Percentiles rank a stretch among this genome's conserved stretches.
Evolutionary conservation across 2,329 filamentous ascomycete genomes (phyloP).

Genomic region (Raffaelea albimanens): DNA sequence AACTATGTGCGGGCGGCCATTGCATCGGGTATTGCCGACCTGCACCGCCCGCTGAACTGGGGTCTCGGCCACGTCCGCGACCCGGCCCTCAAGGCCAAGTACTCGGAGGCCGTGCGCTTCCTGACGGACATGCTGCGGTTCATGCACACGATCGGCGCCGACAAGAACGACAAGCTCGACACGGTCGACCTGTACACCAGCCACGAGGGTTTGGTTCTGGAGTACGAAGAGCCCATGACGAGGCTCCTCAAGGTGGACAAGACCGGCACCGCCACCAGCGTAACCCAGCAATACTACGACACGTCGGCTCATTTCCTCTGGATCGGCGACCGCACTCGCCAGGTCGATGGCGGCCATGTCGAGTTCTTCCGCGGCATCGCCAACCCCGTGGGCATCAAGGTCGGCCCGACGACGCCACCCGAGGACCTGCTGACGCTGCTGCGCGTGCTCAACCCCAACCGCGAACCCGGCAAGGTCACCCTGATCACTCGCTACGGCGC

Average conservation of each 20-base stretch:
- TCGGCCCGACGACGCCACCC: constrained; percentile 74
- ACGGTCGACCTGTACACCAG: constrained; percentile 93
- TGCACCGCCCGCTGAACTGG: constrained; percentile 93
- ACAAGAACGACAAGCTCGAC: constrained; percentile 73
- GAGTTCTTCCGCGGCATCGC: constrained; percentile 96
- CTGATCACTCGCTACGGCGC: constrained; percentile 94
- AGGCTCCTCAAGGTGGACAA: constrained; percentile 21
- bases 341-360: constrained; percentile 86
- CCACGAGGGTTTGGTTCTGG: constrained; percentile 86
- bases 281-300: constrained; percentile 60
- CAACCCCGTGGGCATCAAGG: constrained; percentile 94
- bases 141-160: constrained; percentile 87
- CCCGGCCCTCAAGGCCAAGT: constrained; percentile 73
- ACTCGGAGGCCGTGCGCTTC: constrained; percentile 72
- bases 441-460: constrained; percentile 71
- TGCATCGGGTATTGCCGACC: constrained; percentile 80
- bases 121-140: constrained; percentile 89
- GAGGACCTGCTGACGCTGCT: constrained; percentile 71
- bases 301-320: constrained; percentile 96
- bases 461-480: constrained; percentile 86
- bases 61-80: constrained; percentile 84
- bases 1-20: constrained; percentile 86
- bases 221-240: constrained; percentile 87
- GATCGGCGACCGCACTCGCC: constrained; percentile 94
- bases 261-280: neutral